phyloP scores from a whole-genome alignment of 371 early-diverging fungal species.

The Mucor circinelloides region DNA sequence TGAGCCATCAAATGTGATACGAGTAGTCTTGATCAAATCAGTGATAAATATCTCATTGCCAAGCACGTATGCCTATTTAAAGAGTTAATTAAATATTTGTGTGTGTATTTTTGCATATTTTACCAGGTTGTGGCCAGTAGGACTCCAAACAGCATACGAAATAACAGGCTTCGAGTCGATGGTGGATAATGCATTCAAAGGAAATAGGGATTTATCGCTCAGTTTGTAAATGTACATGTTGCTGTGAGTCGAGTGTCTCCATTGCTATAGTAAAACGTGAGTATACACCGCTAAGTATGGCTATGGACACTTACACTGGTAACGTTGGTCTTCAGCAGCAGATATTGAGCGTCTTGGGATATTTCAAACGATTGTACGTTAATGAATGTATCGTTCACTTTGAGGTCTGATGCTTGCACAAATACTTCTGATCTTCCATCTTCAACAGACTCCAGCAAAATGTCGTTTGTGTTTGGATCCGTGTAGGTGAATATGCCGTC shows the following conservation, averaged over 20 bases:
- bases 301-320: conserved; percentile 38
- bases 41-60: conserved; percentile 87
- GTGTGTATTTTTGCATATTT: background rate
- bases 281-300: background rate
- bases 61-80: conserved; percentile 74
- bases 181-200: conserved; percentile 58
- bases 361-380: conserved; percentile 52
- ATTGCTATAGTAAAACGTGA: conserved; percentile 49
- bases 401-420: conserved; percentile 34
- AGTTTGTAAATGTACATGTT: conserved; percentile 79
- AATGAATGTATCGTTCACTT: conserved; percentile 22
- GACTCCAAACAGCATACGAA: conserved; percentile 78
- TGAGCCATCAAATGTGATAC: conserved; percentile 87
- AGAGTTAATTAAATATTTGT: conserved; percentile 1
- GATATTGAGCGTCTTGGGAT: conserved; percentile 78
- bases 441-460: conserved; percentile 46
- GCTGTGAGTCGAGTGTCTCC: conserved; percentile 84
- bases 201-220: conserved; percentile 50
- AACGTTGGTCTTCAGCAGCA: conserved; percentile 71
- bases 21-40: conserved; percentile 64
- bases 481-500: conserved; percentile 57
- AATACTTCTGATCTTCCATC: conserved; percentile 27
- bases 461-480: conserved; percentile 41
- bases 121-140: conserved; percentile 75
- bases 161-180: conserved; percentile 41